These are phyloP conservation scores for Fraxinus xanthoxyloides DNA, from an alignment of 305 asterid genomes.

Conservation along the genomic window DNA sequence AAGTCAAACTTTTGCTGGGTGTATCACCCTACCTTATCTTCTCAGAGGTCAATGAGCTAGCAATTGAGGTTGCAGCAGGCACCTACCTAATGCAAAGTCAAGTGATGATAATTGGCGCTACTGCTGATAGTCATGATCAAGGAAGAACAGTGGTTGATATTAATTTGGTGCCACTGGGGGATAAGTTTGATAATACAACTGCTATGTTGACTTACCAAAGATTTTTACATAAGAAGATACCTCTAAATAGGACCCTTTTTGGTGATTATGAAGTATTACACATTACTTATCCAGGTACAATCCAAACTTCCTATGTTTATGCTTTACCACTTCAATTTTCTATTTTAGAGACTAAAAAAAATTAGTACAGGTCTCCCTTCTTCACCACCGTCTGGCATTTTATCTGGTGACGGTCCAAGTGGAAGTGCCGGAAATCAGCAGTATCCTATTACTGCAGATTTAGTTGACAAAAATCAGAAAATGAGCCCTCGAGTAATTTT, in stretches of 20 bases:
- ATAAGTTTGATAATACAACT: slow-evolving; percentile 92
- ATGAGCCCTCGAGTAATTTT: slow-evolving; percentile 66
- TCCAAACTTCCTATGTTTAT: neutral
- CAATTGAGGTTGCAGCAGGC: slow-evolving; percentile 90
- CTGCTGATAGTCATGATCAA: slow-evolving; percentile 80
- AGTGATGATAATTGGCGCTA: slow-evolving; percentile 85
- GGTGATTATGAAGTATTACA: slow-evolving; percentile 71
- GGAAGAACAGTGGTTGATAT: slow-evolving; percentile 79
- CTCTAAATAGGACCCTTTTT: slow-evolving; percentile 82
- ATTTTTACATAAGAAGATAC: slow-evolving; percentile 77
- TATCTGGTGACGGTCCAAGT: slow-evolving; percentile 68
- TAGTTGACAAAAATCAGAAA: slow-evolving; percentile 63
- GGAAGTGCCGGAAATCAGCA: slow-evolving; percentile 73
- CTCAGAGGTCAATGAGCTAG: slow-evolving; percentile 80
- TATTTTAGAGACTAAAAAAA: slow-evolving; percentile 22
- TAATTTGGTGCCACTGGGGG: slow-evolving; percentile 89
- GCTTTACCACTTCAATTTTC: slow-evolving; percentile 8
- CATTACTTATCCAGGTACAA: slow-evolving; percentile 82
- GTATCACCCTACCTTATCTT: slow-evolving; percentile 77
- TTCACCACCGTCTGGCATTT: slow-evolving; percentile 58
- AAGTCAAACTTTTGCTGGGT: slow-evolving; percentile 78
- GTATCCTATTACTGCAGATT: slow-evolving; percentile 74
- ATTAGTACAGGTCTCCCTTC: slow-evolving; percentile 73
- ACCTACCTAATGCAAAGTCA: slow-evolving; percentile 87
- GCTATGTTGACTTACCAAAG: slow-evolving; percentile 85